These are phyloP conservation scores for Tricholoma flavovirens DNA, from an alignment of 768 basidiomycete species.

Conservation along the genomic window DNA sequence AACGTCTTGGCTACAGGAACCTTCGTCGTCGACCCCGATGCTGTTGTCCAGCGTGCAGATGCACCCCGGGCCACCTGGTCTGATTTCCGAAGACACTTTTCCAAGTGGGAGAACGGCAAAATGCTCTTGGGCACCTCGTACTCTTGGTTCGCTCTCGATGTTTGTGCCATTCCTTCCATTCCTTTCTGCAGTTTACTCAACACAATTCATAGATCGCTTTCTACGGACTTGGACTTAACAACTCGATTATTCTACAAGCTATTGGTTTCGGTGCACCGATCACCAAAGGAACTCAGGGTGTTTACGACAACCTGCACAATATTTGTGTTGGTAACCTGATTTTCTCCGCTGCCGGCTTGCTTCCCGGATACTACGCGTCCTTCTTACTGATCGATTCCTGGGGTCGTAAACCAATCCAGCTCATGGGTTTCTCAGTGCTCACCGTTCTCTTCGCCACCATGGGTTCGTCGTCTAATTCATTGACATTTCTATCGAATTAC, in stretches of 20 bases:
- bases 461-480: constrained; percentile 38
- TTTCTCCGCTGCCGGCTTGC: constrained; percentile 69
- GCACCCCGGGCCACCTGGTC: constrained; percentile 62
- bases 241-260: constrained; percentile 62
- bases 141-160: constrained; percentile 88
- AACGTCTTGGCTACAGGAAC: constrained; percentile 51
- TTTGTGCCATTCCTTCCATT: constrained; percentile 27
- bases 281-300: constrained; percentile 26
- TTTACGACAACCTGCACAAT: constrained; percentile 59
- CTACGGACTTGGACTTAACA: constrained; percentile 86
- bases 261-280: constrained; percentile 64
- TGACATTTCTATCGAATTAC: background rate
- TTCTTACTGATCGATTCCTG: constrained; percentile 67
- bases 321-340: constrained; percentile 72
- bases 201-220: constrained; percentile 59
- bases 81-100: constrained; percentile 68
- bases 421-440: constrained; percentile 69
- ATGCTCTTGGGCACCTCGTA: constrained; percentile 72
- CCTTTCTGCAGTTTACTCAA: background rate
- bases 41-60: constrained; percentile 51
- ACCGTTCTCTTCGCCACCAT: constrained; percentile 63
- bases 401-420: constrained; percentile 80
- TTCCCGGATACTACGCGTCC: constrained; percentile 73
- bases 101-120: constrained; percentile 74
- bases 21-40: constrained; percentile 47